Base-by-base conservation (phyloP, 2,329 filamentous ascomycete species). In the Didymosphaeria variabile region DNA sequence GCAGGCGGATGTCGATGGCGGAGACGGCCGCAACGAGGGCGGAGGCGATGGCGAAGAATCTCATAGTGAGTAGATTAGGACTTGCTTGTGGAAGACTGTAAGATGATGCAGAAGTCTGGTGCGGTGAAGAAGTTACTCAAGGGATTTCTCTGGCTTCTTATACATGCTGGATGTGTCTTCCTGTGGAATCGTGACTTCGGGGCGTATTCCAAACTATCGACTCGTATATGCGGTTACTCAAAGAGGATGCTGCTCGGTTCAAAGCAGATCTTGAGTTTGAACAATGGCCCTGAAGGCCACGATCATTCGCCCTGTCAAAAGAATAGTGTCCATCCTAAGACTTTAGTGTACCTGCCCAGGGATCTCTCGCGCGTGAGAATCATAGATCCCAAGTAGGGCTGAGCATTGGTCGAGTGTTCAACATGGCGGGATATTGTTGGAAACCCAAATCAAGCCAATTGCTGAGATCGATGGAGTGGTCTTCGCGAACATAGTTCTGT, bases 1-100 rank as follows among this genome's bases (percentile, higher is more conserved):
- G 44, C 44, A 47, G 44, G 44, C 44, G 44, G 44, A 47, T 26
- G 13, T 47, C 44, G 21, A 47, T 29, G 19, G 44, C 44, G 26
- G 44, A 47, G 44, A 47, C 44, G 29, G 44, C 44, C 19, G 44
- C 44, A 29, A 47, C 12, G 26, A 47, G 44, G 19, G 2, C 15
- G 44, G 44, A 44, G 40, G 40, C 40, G 4, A 44, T 44, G n/a
- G 40, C n/a, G 40, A 44, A 44, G 9, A 44, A 44, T 19, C n/a
- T 44, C 40, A 44, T 44, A 5, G 40, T 44, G 40, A 19, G 13
- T 44, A 17, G 19, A 44, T 19, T 44, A n/a, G n/a, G n/a, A n/a
- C n/a, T n/a, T n/a, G n/a, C n/a, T 12, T 17, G 17, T 21, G n/a
- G 40, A 44, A 44, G 40, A 17, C 40, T 44, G n/a, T n/a, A n/a